Conservation (phyloP, 2,329 filamentous ascomycete species). For the Torrubiellomyces zombiae region DNA sequence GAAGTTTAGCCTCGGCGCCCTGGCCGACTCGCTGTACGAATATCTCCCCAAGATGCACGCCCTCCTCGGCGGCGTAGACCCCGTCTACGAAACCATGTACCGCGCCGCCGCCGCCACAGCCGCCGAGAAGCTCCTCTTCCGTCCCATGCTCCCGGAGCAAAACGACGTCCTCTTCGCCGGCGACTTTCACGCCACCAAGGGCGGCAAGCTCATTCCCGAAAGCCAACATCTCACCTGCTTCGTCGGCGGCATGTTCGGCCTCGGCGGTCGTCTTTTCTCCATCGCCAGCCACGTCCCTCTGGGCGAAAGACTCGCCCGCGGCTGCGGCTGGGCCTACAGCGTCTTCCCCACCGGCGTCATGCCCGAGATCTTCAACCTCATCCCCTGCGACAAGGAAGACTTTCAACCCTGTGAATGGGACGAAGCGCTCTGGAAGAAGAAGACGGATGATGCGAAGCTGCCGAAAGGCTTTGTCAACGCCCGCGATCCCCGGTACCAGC, state of each 20-base stretch:
- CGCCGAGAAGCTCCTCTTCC: constrained; percentile 48
- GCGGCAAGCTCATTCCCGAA: constrained; percentile 12
- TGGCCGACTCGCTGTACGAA: constrained; percentile 43
- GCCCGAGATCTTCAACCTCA: constrained; percentile 35
- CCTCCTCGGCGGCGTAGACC: constrained; percentile 44
- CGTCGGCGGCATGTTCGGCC: constrained; percentile 49
- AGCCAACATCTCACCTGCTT: constrained; percentile 36
- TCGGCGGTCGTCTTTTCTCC: constrained; percentile 43
- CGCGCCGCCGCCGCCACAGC: constrained; percentile 43
- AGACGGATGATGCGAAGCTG: constrained; percentile 10
- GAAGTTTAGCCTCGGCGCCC: constrained; percentile 33
- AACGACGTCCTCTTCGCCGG: constrained; percentile 38
- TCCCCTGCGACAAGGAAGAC: constrained; percentile 27
- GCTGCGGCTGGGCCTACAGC: constrained; percentile 41
- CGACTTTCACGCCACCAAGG: constrained; percentile 11
- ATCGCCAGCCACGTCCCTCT: constrained; percentile 29
- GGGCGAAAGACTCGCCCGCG: constrained; percentile 31
- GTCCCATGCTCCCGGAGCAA: constrained; percentile 46
- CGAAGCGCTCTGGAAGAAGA: constrained; percentile 11
- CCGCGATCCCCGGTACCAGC: constrained; percentile 30
- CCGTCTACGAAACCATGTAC: constrained; percentile 50
- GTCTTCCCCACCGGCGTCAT: constrained; percentile 38
- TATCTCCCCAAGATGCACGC: constrained; percentile 47
- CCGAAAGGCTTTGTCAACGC: constrained; percentile 45
- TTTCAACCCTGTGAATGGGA: constrained; percentile 15